A percentile compares a stretch with the other conserved stretches of the same genome.
phyloP scores from a whole-genome alignment of 371 early-diverging fungal genomes.

The Rhizopus sp. region DNA sequence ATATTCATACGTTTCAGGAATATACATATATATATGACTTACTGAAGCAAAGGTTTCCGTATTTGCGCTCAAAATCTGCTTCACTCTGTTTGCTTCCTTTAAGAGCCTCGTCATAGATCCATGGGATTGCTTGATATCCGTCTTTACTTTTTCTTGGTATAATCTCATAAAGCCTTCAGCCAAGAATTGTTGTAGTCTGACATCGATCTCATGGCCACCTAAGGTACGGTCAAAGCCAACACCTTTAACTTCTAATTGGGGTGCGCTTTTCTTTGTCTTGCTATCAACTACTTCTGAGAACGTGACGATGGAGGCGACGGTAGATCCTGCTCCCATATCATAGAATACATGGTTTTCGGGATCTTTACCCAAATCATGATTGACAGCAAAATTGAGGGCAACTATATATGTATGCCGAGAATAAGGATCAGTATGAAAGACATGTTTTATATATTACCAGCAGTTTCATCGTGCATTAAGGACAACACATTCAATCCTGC shows the following conservation, averaged over 20 bases:
- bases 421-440: not conserved
- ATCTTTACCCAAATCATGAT: constrained; percentile 63
- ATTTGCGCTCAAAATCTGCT: constrained; percentile 95
- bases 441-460: constrained; percentile 62
- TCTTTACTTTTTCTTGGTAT: constrained; percentile 41
- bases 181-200: constrained; percentile 74
- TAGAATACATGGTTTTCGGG: constrained; percentile 89
- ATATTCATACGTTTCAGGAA: not conserved
- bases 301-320: constrained; percentile 83
- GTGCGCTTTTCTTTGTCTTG: constrained; percentile 57
- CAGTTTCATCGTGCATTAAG: constrained; percentile 92
- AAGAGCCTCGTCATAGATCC: constrained; percentile 88
- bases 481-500: constrained; percentile 85
- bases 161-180: constrained; percentile 70
- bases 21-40: constrained; percentile 32
- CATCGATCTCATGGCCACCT: constrained; percentile 90
- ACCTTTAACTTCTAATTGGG: constrained; percentile 79
- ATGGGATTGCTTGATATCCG: constrained; percentile 53
- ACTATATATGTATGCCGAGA: constrained; percentile 49
- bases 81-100: constrained; percentile 93
- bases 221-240: constrained; percentile 84
- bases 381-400: constrained; percentile 92
- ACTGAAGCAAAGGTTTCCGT: constrained; percentile 82
- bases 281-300: constrained; percentile 74
- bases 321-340: constrained; percentile 97